phyloP scores from a whole-genome alignment of 2,329 filamentous ascomycete species.

The Cladosporium sp. region DNA sequence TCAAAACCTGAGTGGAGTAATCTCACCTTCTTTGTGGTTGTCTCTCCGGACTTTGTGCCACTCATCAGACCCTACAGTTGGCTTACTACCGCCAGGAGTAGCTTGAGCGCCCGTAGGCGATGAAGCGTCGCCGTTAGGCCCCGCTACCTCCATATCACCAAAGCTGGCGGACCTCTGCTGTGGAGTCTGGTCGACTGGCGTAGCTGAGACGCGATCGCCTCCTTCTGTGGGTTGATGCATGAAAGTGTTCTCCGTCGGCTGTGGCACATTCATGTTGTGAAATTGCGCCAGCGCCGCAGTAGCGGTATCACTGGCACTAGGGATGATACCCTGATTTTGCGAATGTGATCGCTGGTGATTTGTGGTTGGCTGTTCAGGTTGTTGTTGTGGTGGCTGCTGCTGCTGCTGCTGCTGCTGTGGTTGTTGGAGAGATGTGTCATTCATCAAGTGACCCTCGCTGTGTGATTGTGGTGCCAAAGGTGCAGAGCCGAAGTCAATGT shows the following conservation, averaged over 20 bases:
- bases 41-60: constrained; percentile 98
- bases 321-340: constrained; percentile 26
- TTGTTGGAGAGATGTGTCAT: background rate
- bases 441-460: background rate
- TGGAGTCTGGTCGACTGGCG: constrained; percentile 15
- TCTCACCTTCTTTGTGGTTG: constrained; percentile 94
- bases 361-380: constrained; percentile 13
- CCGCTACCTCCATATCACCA: constrained; percentile 1
- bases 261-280: constrained; percentile 53
- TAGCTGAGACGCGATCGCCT: constrained; percentile 17
- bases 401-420: background rate
- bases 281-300: constrained; percentile 52
- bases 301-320: constrained; percentile 54
- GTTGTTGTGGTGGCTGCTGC: constrained; percentile 9
- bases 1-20: background rate
- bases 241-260: constrained; percentile 52
- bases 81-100: constrained; percentile 53
- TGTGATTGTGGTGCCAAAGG: constrained; percentile 28
- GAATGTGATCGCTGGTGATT: constrained; percentile 14
- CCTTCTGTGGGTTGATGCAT: constrained; percentile 21
- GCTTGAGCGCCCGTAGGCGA: constrained; percentile 40
- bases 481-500: constrained; percentile 39
- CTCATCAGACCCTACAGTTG: constrained; percentile 89
- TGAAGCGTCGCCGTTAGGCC: constrained; percentile 15
- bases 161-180: constrained; percentile 18